Percentiles rank a stretch among this genome's conserved stretches.
Evolutionary conservation across 331 rosid species (phyloP).

Genomic region (Acacia concinna): DNA sequence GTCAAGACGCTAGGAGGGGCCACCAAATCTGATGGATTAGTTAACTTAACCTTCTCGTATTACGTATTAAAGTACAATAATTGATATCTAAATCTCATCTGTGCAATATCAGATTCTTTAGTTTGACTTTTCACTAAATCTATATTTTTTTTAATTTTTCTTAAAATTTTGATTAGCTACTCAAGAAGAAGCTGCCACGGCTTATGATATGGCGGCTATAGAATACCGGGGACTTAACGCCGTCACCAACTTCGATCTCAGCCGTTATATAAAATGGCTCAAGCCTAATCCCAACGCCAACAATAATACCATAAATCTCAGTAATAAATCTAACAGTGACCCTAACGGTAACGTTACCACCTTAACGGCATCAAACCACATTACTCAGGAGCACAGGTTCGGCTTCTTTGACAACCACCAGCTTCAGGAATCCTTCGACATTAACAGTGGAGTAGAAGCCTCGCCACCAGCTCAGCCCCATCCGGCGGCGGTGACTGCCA

Average conservation of each 20-base stretch:
- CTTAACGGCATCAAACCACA: conserved; percentile 10
- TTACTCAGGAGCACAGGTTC: conserved; percentile 35
- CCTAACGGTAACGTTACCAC: neutral
- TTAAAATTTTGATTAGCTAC: conserved; percentile 54
- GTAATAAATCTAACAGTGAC: neutral
- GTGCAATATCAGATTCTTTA: neutral
- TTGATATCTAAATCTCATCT: neutral
- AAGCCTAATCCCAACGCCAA: conserved; percentile 41
- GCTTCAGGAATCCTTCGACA: conserved; percentile 3
- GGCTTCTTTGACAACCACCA: conserved; percentile 15
- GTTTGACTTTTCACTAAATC: neutral
- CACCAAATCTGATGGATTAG: conserved; percentile 34
- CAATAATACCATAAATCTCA: conserved; percentile 9
- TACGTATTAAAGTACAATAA: neutral
- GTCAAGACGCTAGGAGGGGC: conserved; percentile 11
- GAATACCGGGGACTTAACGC: conserved; percentile 94
- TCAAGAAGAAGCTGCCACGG: conserved; percentile 96
- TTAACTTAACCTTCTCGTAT: conserved; percentile 27
- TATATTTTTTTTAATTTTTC: neutral
- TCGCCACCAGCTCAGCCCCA: neutral
- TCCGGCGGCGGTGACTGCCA: conserved; percentile 2
- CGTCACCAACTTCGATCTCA: conserved; percentile 85
- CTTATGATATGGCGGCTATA: conserved; percentile 93
- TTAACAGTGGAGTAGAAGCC: conserved; percentile 6
- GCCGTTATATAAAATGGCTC: conserved; percentile 78